Evolutionary conservation across 208 protist genomes (phyloP).

Genomic region (Leishmania braziliensis): DNA sequence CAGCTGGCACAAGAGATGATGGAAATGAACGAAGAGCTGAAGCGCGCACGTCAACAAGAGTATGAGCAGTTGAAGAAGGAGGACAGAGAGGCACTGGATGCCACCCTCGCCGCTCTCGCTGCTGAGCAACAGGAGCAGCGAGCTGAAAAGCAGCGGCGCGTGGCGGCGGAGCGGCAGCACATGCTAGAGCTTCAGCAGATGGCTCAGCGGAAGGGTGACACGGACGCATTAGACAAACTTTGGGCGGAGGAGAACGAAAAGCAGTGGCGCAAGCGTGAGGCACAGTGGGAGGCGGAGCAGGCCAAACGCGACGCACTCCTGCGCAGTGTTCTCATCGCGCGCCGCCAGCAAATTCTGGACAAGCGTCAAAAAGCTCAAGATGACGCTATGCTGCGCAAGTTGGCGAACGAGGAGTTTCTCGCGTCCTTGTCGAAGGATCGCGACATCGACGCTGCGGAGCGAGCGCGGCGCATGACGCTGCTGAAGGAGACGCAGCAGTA

Average conservation of each 20-base stretch:
- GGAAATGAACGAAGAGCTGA: slow-evolving; percentile 68
- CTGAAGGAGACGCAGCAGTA: slow-evolving; percentile 74
- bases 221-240: slow-evolving; percentile 59
- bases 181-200: slow-evolving; percentile 69
- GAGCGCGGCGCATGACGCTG: slow-evolving; percentile 41
- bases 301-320: slow-evolving; percentile 60
- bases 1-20: slow-evolving; percentile 69
- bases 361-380: slow-evolving; percentile 53
- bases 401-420: slow-evolving; percentile 62
- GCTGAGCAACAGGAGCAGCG: slow-evolving; percentile 51
- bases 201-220: slow-evolving; percentile 55
- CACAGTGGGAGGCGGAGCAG: slow-evolving; percentile 67
- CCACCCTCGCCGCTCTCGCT: slow-evolving; percentile 51
- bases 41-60: slow-evolving; percentile 71
- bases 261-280: slow-evolving; percentile 84
- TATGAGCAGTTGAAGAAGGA: slow-evolving; percentile 70
- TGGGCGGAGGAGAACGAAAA: slow-evolving; percentile 83
- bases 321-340: slow-evolving; percentile 72
- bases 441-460: slow-evolving; percentile 54
- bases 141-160: slow-evolving; percentile 39
- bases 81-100: slow-evolving; percentile 71
- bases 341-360: slow-evolving; percentile 81
- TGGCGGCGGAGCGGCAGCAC: slow-evolving; percentile 35
- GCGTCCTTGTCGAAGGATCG: slow-evolving; percentile 29
- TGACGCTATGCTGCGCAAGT: slow-evolving; percentile 34